Evolutionary conservation across 2,329 filamentous ascomycete species (phyloP).

Genomic region (Exophiala dermatitidis): DNA sequence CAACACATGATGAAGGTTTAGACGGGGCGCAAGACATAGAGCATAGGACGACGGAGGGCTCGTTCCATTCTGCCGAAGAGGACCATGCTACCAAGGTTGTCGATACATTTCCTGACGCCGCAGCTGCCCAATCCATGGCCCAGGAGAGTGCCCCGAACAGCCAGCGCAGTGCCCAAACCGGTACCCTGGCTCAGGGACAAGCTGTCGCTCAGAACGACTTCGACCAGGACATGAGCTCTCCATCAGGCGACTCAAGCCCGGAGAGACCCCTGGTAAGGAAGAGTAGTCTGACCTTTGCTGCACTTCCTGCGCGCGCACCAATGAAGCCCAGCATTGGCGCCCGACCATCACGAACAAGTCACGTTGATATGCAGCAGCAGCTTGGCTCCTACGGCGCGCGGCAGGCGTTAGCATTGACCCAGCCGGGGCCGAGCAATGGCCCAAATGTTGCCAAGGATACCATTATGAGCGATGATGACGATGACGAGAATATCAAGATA

Average conservation of each 20-base stretch:
- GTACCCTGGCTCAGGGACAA: slow-evolving; percentile 17
- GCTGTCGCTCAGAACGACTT: slow-evolving; percentile 33
- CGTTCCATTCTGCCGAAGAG: slow-evolving; percentile 40
- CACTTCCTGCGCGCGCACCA: slow-evolving; percentile 83
- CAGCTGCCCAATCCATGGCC: slow-evolving; percentile 15
- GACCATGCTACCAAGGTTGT: slow-evolving; percentile 32
- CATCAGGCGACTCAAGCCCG: slow-evolving; percentile 43
- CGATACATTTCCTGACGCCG: slow-evolving; percentile 15
- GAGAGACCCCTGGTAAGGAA: slow-evolving; percentile 69
- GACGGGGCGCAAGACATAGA: slow-evolving; percentile 33
- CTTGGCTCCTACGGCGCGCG: slow-evolving; percentile 43
- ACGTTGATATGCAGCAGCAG: slow-evolving; percentile 46
- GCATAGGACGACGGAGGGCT: slow-evolving; percentile 35
- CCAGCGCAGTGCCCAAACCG: background rate
- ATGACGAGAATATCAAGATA: slow-evolving; percentile 20
- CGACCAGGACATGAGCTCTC: slow-evolving; percentile 41
- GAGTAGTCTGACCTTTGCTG: slow-evolving; percentile 91
- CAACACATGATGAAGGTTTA: slow-evolving; percentile 30
- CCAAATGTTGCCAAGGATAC: slow-evolving; percentile 14
- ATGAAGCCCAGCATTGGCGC: slow-evolving; percentile 78
- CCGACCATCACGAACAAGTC: slow-evolving; percentile 66
- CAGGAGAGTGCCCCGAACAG: slow-evolving; percentile 31
- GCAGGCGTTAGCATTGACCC: slow-evolving; percentile 22
- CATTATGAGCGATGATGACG: slow-evolving; percentile 15
- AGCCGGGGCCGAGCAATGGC: background rate